These are phyloP conservation scores for Trichocladium antarcticum DNA, from an alignment of 495 filamentous ascomycete genomes.

Conservation along the genomic window DNA sequence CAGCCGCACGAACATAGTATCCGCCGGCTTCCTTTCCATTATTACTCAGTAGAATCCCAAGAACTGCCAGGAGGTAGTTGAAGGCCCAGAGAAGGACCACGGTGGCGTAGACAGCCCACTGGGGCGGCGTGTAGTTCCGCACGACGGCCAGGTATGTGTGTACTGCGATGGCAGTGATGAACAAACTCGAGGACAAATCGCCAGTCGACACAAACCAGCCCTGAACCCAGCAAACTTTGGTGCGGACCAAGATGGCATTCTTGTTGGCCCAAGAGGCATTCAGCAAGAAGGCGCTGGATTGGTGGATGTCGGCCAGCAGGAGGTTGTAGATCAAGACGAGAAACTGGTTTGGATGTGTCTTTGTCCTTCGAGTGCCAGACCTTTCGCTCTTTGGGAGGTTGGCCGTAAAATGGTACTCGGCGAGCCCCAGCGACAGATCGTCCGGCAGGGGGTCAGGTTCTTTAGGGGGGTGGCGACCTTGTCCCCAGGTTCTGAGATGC, in stretches of 20 bases:
- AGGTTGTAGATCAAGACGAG: slow-evolving; percentile 64
- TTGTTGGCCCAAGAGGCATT: slow-evolving; percentile 49
- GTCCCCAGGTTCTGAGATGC: slow-evolving; percentile 23
- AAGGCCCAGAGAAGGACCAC: slow-evolving; percentile 50
- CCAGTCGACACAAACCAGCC: slow-evolving; percentile 62
- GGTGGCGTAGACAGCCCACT: slow-evolving; percentile 39
- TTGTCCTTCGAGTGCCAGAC: not conserved
- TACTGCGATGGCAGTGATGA: slow-evolving; percentile 56
- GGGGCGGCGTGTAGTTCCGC: slow-evolving; percentile 44
- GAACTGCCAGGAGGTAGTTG: slow-evolving; percentile 44
- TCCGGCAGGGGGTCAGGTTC: not conserved
- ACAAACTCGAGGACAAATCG: slow-evolving; percentile 57
- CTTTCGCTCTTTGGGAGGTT: not conserved
- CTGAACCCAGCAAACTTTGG: slow-evolving; percentile 54
- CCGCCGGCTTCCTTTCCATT: slow-evolving; percentile 39
- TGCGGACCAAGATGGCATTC: slow-evolving; percentile 46
- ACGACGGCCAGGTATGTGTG: slow-evolving; percentile 61
- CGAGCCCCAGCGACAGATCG: slow-evolving; percentile 17
- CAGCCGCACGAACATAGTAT: slow-evolving; percentile 51
- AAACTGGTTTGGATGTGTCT: slow-evolving; percentile 50
- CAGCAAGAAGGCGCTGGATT: slow-evolving; percentile 55
- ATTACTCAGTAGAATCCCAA: slow-evolving; percentile 40
- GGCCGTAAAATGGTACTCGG: slow-evolving; percentile 15
- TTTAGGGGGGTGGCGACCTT: not conserved
- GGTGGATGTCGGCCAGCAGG: slow-evolving; percentile 61